These are phyloP conservation scores for Ambrosia artemisiifolia DNA, from an alignment of 129 eudicot species.

Conservation along the genomic window DNA sequence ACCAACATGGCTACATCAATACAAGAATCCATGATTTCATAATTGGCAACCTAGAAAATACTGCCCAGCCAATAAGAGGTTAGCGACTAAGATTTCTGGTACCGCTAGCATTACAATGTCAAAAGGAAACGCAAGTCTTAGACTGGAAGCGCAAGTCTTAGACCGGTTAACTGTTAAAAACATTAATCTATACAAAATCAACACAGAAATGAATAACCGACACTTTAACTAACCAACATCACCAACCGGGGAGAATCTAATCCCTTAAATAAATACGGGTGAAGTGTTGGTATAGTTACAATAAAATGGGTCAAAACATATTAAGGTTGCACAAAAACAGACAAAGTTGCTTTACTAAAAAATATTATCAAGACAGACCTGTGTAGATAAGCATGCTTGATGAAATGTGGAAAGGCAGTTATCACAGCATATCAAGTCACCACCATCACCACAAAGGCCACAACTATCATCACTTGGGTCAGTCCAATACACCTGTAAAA, in stretches of 20 bases:
- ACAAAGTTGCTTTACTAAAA: neutral
- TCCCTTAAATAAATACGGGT: neutral
- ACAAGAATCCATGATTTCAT: neutral
- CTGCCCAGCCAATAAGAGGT: neutral
- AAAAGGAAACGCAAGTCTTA: neutral
- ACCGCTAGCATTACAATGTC: neutral
- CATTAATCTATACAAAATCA: neutral
- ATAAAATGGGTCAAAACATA: neutral
- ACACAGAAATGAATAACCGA: neutral
- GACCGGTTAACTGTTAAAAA: too few relatives aligned
- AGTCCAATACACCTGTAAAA: slow-evolving; percentile 34
- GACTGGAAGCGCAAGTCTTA: too few relatives aligned
- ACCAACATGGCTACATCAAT: neutral
- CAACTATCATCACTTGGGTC: slow-evolving; percentile 89
- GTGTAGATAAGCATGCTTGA: slow-evolving; percentile 70
- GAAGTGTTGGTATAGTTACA: neutral
- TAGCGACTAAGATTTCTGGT: neutral
- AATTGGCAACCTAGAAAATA: slow-evolving; percentile 7
- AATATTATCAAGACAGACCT: slow-evolving; percentile 47
- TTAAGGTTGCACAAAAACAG: neutral
- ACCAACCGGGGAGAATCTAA: neutral
- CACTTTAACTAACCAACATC: neutral
- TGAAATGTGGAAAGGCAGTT: slow-evolving; percentile 92
- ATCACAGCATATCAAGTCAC: slow-evolving; percentile 92
- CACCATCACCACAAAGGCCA: slow-evolving; percentile 97